Evolutionary conservation across 2,329 filamentous ascomycete genomes (phyloP), one percentile per base, ranked within the genome.

Genomic region (Colletotrichum trifolii): DNA sequence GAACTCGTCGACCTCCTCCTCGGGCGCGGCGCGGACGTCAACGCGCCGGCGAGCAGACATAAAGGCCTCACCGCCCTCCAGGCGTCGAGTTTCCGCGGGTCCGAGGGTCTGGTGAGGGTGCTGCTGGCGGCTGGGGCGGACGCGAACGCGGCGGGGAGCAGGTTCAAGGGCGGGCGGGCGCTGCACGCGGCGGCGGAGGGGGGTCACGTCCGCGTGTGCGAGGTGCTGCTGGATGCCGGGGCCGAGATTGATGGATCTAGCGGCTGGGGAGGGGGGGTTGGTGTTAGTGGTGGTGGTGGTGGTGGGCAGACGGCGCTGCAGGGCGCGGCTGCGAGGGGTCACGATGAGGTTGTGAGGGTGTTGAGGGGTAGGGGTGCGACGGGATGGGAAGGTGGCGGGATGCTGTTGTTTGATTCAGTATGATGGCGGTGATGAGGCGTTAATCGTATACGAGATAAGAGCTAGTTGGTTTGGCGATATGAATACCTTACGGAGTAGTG

Each of bases 321-420:
- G 60, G 74, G 69, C 3, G 77, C 76, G 12, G 68, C 69, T 8
- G 66, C 83, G 0, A 76, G 73, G 2, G 74, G 76, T 1, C 74
- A 79, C 3, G 73, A 80, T 49, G 77, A 77, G 9, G 69, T 83
- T 35, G 71, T 84, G 3, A 73, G 79, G 60, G 73, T 77, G 6
- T 67, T 85, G 60, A 74, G 74, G 38, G 74, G 74, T 4, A 74
- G 74, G 3, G 82, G 82, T 0, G 72, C 73, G 43, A 63, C 48
- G 64, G 60, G 60, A 39, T 36, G n/a, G 49, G 64, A 64, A 50
- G 64, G 48, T 39, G 64, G 54, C 64, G 64, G 64, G 53, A 39
- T 35, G 13, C 48, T 64, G 52, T 9, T 66, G 17, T 66, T 66
- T 54, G 64, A 45, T 57, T 48, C 53, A 53, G 46, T 39, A 45